phyloP scores from a whole-genome alignment of 352 stramenopile species.

The Paralagenidium karlingii region DNA sequence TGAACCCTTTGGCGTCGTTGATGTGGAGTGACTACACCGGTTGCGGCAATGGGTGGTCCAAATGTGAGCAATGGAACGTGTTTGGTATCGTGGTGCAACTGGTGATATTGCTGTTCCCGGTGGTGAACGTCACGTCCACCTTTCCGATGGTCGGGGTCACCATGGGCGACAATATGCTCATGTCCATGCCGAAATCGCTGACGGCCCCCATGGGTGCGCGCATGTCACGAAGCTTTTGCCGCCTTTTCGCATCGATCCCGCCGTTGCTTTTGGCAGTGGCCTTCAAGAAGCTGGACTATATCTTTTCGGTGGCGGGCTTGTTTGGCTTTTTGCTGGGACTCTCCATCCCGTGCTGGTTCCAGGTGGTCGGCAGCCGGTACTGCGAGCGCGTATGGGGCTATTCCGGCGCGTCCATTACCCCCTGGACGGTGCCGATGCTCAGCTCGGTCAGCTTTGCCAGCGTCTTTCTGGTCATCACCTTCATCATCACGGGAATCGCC shows the following conservation, averaged over 20 bases:
- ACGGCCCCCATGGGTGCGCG: constrained; percentile 28
- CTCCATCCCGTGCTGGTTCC: constrained; percentile 76
- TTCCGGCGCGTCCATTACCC: constrained; percentile 47
- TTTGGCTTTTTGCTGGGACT: constrained; percentile 70
- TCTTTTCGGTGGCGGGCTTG: constrained; percentile 62
- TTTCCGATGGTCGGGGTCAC: constrained; percentile 80
- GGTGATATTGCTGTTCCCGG: constrained; percentile 68
- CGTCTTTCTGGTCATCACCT: constrained; percentile 46
- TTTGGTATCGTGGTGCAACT: constrained; percentile 55
- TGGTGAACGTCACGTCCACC: constrained; percentile 74
- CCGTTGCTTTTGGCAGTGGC: constrained; percentile 61
- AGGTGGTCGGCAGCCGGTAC: constrained; percentile 70
- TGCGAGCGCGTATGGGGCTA: constrained; percentile 63
- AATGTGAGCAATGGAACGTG: constrained; percentile 25
- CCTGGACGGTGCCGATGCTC: constrained; percentile 47
- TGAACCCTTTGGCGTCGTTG: constrained; percentile 64
- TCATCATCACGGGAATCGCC: constrained; percentile 49
- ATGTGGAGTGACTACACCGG: constrained; percentile 75
- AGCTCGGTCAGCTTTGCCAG: constrained; percentile 52
- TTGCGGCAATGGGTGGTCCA: constrained; percentile 65
- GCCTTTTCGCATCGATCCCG: constrained; percentile 43
- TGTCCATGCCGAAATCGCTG: constrained; percentile 60
- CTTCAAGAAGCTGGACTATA: constrained; percentile 83
- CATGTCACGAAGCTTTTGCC: constrained; percentile 36
- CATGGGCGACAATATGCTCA: constrained; percentile 76